These are phyloP conservation scores for Rutidosis leptorrhynchoides DNA, from an alignment of 129 eudicot genomes.

Conservation along the genomic window DNA sequence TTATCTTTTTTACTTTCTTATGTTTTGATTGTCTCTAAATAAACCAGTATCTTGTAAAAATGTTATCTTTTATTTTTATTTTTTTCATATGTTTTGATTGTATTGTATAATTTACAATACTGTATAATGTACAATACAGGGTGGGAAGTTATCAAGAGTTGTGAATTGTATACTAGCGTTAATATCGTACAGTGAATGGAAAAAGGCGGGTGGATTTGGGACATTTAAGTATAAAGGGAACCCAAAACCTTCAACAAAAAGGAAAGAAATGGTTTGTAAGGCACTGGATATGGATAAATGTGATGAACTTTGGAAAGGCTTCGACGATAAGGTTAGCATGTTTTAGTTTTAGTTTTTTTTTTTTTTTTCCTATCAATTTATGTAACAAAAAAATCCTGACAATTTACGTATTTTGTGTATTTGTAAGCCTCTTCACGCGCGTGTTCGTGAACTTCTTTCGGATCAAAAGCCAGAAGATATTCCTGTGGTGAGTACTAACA, in stretches of 20 bases:
- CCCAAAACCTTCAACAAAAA: slow-evolving; percentile 40
- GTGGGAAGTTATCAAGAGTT: slow-evolving; percentile 72
- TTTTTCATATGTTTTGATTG: slow-evolving; percentile 7
- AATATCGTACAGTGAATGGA: slow-evolving; percentile 69
- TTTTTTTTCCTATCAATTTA: slow-evolving; percentile 7
- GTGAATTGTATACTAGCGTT: slow-evolving; percentile 77
- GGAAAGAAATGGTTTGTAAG: slow-evolving; percentile 49
- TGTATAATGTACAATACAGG: no score
- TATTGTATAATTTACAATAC: no score
- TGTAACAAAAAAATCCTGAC: slow-evolving; percentile 16
- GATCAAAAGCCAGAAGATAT: slow-evolving; percentile 72
- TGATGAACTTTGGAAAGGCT: slow-evolving; percentile 32
- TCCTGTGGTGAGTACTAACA: slow-evolving; percentile 54
- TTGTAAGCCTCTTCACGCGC: slow-evolving; percentile 42
- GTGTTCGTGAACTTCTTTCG: slow-evolving; percentile 56
- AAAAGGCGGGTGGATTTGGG: slow-evolving; percentile 60
- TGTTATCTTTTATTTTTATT: not conserved
- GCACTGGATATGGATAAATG: slow-evolving; percentile 44
- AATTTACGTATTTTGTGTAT: slow-evolving; percentile 23
- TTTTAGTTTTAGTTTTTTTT: slow-evolving; percentile 13
- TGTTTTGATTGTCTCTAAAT: slow-evolving; percentile 15
- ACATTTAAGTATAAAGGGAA: slow-evolving; percentile 51
- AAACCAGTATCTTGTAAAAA: no score
- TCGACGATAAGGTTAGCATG: slow-evolving; percentile 56
- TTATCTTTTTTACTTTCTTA: no score